Base-by-base conservation (phyloP, 352 stramenopile species). In the Globisporangium solare region DNA sequence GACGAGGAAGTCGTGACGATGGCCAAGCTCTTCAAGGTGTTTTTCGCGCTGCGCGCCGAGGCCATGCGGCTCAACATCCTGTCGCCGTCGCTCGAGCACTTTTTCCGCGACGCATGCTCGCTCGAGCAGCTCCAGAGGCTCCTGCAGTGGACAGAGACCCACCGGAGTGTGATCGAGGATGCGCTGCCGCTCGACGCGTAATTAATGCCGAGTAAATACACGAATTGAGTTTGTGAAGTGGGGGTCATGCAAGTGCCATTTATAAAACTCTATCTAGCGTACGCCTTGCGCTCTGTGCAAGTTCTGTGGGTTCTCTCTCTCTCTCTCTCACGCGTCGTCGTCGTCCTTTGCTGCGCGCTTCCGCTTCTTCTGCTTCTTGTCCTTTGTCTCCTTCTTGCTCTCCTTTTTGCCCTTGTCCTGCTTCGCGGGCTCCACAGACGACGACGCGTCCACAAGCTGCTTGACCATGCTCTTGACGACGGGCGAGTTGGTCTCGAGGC, bases 11-110 rank as follows among this genome's bases (percentile, higher is more conserved):
- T 88, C 5, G 51, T 79, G 55, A 57, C 78, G 59, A 69, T 92
- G 48, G 75, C 79, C 35, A 77, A 81, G 64, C 67, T 94, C 22
- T 86, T 94, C 60, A 94, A 94, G 59, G 74, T 86, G 15, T 94
- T 91, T 67, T 78, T 86, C 48, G 76, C 70, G 2, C 51, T 94
- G 39, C 81, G 83, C 13, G 74, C 74, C 32, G 77, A 89, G 63
- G 83, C 83, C 11, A n/a, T 83, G 51, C 70, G 66, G 22, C 56
- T 94, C 10, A 83, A 86, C 54, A 60, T 86, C n/a, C 42, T 94
- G 51, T 76, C 74, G 6, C 84, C 84, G 15, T 79, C 70, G 31
- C 64, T 94, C 35, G 84, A 94, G 58, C 63, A 56, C 42, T 83
- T 80, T 63, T 83, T 94, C 47, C 76, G 74, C 24, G 78, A 88